phyloP scores from a whole-genome alignment of 2,329 filamentous ascomycete species.

The Pseudogymnoascus sp. region DNA sequence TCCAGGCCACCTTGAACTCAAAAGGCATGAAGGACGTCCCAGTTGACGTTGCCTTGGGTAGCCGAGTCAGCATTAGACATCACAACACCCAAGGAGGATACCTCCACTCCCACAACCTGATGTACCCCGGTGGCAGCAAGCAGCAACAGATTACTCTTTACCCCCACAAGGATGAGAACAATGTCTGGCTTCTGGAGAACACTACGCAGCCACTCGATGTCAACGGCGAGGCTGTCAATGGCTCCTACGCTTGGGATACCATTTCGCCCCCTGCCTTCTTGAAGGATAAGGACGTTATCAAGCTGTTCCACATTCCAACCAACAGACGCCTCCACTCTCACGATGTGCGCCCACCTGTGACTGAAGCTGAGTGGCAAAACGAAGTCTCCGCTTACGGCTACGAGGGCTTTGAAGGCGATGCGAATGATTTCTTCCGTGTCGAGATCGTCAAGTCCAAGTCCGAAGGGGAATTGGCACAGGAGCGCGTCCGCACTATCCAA shows the following conservation, averaged over 20 bases:
- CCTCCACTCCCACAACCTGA: constrained; percentile 89
- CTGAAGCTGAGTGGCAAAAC: constrained; percentile 88
- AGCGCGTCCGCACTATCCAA: constrained; percentile 83
- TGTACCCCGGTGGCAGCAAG: constrained; percentile 96
- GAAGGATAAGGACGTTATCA: constrained; percentile 70
- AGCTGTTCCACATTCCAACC: constrained; percentile 75
- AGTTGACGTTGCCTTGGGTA: constrained; percentile 84
- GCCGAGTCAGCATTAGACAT: constrained; percentile 77
- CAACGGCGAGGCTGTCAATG: constrained; percentile 69
- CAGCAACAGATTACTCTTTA: constrained; percentile 98
- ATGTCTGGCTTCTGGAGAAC: constrained; percentile 89
- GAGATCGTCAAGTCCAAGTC: constrained; percentile 92
- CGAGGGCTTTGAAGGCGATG: constrained; percentile 91
- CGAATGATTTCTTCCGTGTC: constrained; percentile 89
- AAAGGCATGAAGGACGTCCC: constrained; percentile 95
- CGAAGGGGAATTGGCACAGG: constrained; percentile 67
- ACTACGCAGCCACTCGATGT: constrained; percentile 80
- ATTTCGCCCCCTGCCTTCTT: constrained; percentile 58
- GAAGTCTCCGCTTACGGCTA: constrained; percentile 97
- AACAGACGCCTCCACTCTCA: constrained; percentile 91
- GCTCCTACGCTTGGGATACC: constrained; percentile 76
- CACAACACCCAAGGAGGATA: constrained; percentile 97
- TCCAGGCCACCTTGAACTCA: constrained; percentile 92
- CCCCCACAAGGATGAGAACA: constrained; percentile 98
- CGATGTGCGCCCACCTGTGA: constrained; percentile 79